phyloP scores from a whole-genome alignment of 768 basidiomycete genomes.

The Phlebiopsis flavidoalba region DNA sequence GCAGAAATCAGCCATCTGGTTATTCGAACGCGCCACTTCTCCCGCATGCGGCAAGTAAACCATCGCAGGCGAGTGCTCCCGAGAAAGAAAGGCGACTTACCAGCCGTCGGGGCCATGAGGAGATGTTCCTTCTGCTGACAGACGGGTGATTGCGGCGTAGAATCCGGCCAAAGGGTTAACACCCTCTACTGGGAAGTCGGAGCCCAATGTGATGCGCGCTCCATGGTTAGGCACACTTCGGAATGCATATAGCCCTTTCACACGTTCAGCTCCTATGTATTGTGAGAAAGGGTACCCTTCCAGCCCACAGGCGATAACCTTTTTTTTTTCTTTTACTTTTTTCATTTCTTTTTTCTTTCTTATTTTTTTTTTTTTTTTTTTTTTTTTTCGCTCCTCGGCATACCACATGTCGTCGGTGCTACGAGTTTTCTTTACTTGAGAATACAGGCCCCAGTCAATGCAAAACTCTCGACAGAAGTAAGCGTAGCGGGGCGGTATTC shows the following conservation, averaged over 20 bases:
- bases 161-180: slow-evolving; percentile 83
- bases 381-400: slow-evolving; percentile 75
- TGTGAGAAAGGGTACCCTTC: neutral
- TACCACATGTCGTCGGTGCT: slow-evolving; percentile 89
- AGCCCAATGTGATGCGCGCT: slow-evolving; percentile 72
- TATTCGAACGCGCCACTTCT: neutral
- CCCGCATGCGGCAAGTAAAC: neutral
- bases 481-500: neutral
- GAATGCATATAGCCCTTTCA: slow-evolving; percentile 87
- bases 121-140: slow-evolving; percentile 63
- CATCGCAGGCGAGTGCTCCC: neutral
- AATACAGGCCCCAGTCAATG: slow-evolving; percentile 1
- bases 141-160: slow-evolving; percentile 81
- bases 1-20: neutral
- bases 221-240: slow-evolving; percentile 61
- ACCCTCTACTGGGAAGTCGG: slow-evolving; percentile 87
- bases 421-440: no score
- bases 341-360: no score
- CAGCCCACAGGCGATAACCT: slow-evolving; percentile 6
- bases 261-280: slow-evolving; percentile 64
- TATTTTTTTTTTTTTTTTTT: no score
- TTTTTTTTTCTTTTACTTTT: no score
- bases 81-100: slow-evolving; percentile 35
- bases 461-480: neutral
- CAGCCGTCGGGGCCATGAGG: slow-evolving; percentile 84